Evolutionary conservation across 768 basidiomycete species (phyloP).

Genomic region (Pholiota molesta): DNA sequence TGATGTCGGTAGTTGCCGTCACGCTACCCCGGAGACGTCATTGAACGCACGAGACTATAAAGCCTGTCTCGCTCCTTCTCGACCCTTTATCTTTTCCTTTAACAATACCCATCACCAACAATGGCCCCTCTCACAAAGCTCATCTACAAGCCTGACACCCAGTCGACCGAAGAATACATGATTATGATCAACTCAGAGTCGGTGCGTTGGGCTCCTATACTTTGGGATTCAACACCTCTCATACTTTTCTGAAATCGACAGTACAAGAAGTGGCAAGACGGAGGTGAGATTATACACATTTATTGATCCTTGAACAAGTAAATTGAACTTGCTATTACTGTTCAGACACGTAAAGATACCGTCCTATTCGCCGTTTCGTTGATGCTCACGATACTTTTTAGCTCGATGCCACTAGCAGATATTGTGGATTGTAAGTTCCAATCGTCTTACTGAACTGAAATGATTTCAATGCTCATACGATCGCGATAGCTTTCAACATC

Average conservation of each 20-base stretch:
- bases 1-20: not conserved
- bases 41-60: constrained; percentile 21
- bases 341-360: constrained; percentile 64
- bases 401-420: constrained; percentile 69
- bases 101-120: constrained; percentile 18
- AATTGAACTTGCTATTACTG: constrained; percentile 4
- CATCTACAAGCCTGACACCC: constrained; percentile 77
- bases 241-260: constrained; percentile 28
- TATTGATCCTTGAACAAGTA: constrained; percentile 18
- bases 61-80: constrained; percentile 12
- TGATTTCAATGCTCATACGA: not conserved
- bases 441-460: too few relatives aligned
- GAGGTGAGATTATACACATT: constrained; percentile 52
- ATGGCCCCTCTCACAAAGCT: constrained; percentile 61
- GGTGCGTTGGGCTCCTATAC: constrained; percentile 43
- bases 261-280: constrained; percentile 80
- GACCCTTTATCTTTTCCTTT: constrained; percentile 8
- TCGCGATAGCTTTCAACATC: constrained; percentile 63
- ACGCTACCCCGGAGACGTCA: constrained; percentile 26
- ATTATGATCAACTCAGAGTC: constrained; percentile 66
- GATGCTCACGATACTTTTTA: constrained; percentile 31
- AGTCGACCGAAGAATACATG: constrained; percentile 73
- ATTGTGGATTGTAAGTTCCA: constrained; percentile 77
- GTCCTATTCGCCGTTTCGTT: constrained; percentile 1
- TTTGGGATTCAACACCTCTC: constrained; percentile 8